phyloP scores from a whole-genome alignment of 176 grass and related monocot species.

The Aegilops longissima region DNA sequence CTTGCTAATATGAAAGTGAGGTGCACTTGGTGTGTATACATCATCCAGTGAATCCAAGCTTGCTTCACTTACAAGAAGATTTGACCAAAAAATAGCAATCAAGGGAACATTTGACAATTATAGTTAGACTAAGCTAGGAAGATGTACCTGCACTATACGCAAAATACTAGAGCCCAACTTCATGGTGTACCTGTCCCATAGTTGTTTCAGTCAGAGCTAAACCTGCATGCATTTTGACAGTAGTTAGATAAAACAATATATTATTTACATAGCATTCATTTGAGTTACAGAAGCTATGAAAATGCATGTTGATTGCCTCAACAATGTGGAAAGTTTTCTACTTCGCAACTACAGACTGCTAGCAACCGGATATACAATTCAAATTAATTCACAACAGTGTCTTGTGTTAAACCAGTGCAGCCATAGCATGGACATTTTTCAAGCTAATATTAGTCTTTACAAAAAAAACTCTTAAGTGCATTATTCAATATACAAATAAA shows the following conservation, averaged over 20 bases:
- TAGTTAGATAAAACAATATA: background rate
- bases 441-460: no score
- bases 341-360: background rate
- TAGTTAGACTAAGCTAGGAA: slow-evolving; percentile 23
- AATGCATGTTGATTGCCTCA: background rate
- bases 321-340: background rate
- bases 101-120: background rate
- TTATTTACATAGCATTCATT: background rate
- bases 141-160: slow-evolving; percentile 61
- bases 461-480: no score
- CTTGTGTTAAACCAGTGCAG: background rate
- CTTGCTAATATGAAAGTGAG: no score
- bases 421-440: no score
- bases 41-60: no score
- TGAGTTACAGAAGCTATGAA: no score
- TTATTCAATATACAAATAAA: no score
- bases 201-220: slow-evolving; percentile 49
- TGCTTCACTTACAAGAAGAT: no score
- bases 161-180: slow-evolving; percentile 91
- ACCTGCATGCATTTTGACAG: slow-evolving; percentile 51
- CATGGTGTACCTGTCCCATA: no score
- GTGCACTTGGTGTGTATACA: no score
- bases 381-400: slow-evolving; percentile 7
- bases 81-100: no score
- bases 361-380: background rate